A percentile compares a stretch with the other conserved stretches of the same genome.
phyloP scores from a whole-genome alignment of 2,329 filamentous ascomycete species.

The Talaromyces sp. region DNA sequence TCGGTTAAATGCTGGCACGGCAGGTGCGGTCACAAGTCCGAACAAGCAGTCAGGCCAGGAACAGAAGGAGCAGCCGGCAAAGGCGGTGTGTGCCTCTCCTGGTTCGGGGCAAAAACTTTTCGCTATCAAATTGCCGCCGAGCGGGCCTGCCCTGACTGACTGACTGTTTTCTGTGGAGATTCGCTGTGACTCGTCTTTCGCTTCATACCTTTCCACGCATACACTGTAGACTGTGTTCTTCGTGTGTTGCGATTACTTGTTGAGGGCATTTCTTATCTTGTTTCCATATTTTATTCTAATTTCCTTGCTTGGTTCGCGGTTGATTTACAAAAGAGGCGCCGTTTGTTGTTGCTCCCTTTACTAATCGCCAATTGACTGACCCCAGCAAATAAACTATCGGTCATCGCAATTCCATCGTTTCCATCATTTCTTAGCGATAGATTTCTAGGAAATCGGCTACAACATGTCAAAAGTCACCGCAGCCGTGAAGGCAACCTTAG shows the following conservation, averaged over 20 bases:
- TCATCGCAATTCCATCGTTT: neutral
- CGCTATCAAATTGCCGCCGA: neutral
- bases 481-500: constrained; percentile 73
- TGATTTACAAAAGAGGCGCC: neutral
- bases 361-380: constrained; percentile 1
- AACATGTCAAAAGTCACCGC: constrained; percentile 57
- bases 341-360: neutral
- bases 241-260: neutral
- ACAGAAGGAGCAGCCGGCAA: neutral
- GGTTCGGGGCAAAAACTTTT: constrained; percentile 8
- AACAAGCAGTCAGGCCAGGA: neutral
- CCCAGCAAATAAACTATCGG: neutral
- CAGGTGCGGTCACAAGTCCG: neutral
- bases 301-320: neutral
- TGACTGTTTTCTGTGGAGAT: constrained; percentile 4
- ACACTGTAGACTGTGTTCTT: neutral
- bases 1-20: neutral
- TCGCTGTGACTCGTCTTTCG: neutral
- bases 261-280: neutral
- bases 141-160: neutral
- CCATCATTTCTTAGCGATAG: neutral
- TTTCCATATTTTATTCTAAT: neutral
- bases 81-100: neutral
- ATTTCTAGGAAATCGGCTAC: neutral
- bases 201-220: neutral